phyloP scores from a whole-genome alignment of 352 stramenopile species.

The Pythium volutum region DNA sequence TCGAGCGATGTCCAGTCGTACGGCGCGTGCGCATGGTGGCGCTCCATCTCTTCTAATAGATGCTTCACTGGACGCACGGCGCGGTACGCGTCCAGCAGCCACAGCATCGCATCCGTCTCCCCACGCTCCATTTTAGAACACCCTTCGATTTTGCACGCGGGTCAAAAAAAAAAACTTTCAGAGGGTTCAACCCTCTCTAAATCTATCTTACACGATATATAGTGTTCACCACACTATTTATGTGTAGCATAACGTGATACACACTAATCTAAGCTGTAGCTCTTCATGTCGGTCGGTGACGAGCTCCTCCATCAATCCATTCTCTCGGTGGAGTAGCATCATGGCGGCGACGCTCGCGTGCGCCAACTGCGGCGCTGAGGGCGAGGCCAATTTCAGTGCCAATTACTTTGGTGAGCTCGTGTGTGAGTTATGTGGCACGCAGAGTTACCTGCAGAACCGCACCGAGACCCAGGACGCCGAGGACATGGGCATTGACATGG shows the following conservation, averaged over 20 bases:
- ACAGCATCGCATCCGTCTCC: constrained; percentile 21
- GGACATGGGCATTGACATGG: constrained; percentile 59
- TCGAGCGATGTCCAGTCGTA: constrained; percentile 46
- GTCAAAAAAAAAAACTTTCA: not conserved
- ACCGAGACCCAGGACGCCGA: constrained; percentile 83
- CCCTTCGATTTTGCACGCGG: not conserved
- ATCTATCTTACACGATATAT: too few species aligned
- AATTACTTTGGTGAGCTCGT: constrained; percentile 86
- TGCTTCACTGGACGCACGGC: constrained; percentile 54
- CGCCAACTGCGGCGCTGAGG: constrained; percentile 67
- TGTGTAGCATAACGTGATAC: not conserved
- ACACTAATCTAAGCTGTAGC: constrained; percentile 5
- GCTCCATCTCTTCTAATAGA: constrained; percentile 39
- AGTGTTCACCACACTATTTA: not conserved
- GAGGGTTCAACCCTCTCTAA: too few species aligned
- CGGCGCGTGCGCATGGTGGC: constrained; percentile 13
- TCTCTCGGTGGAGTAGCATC: not conserved
- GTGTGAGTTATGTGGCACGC: constrained; percentile 81
- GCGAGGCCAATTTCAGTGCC: constrained; percentile 76
- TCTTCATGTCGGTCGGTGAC: constrained; percentile 12
- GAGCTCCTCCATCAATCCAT: not conserved
- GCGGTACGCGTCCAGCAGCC: constrained; percentile 58
- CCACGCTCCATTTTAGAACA: not conserved
- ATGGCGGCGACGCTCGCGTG: constrained; percentile 50
- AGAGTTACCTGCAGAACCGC: constrained; percentile 75